These are phyloP conservation scores for Metschnikowia amazonensis DNA, from an alignment of 805 yeast species.

Conservation along the genomic window DNA sequence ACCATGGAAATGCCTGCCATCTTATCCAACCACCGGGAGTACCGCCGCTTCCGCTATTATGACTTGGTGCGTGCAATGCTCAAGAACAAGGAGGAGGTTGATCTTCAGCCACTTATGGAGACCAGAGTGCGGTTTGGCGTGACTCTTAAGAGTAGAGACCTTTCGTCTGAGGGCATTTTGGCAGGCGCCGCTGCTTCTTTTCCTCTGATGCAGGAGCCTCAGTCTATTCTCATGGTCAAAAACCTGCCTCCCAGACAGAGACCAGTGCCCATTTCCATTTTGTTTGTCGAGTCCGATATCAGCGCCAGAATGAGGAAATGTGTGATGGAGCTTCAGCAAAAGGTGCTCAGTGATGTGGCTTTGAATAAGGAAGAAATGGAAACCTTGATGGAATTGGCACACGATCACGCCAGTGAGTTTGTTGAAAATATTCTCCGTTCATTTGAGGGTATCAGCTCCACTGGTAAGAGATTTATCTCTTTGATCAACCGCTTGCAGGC, in stretches of 20 bases:
- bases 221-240: slow-evolving; percentile 1
- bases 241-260: not conserved
- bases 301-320: not conserved
- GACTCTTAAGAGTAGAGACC: not conserved
- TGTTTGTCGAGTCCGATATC: not conserved
- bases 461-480: slow-evolving; percentile 8
- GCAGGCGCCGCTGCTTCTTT: not conserved
- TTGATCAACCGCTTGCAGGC: slow-evolving; percentile 14
- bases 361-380: not conserved
- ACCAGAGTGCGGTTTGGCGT: not conserved
- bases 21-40: slow-evolving; percentile 7
- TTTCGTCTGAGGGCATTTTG: not conserved
- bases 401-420: slow-evolving; percentile 5
- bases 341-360: not conserved
- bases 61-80: slow-evolving; percentile 10
- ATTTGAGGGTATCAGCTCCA: slow-evolving; percentile 8
- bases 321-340: not conserved
- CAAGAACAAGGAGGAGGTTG: not conserved
- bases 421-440: slow-evolving; percentile 11
- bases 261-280: not conserved
- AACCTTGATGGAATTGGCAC: slow-evolving; percentile 4
- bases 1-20: slow-evolving; percentile 3
- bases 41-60: slow-evolving; percentile 14
- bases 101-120: not conserved
- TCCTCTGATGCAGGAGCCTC: not conserved